Evolutionary conservation across 2,329 filamentous ascomycete species (phyloP), one percentile per base, ranked within the genome.

Genomic region (Fusarium dlaminii): DNA sequence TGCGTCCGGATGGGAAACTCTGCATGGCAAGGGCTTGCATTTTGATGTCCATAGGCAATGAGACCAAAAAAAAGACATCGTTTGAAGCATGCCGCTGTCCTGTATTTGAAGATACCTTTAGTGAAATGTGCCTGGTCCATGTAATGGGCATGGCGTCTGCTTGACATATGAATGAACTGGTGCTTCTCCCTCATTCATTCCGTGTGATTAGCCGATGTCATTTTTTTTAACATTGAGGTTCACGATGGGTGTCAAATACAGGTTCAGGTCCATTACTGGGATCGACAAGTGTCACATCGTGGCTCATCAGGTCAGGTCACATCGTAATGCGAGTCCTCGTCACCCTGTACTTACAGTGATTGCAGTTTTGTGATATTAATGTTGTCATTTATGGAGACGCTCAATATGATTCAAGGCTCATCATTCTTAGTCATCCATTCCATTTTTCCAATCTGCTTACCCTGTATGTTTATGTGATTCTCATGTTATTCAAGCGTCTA

Each of bases 11-110:
- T 82, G 82, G 82, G 81, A 83, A 81, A 81, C 79, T 83, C 79
- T 82, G 82, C 82, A 84, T 83, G 80, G 80, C 80, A 83, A 81
- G 80, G 81, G 81, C 82, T 83, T 81, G 81, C 81, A 80, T 83
- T 83, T 80, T 80, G 79, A 82, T 82, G 81, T 82, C 79, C 74
- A 82, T 83, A 83, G 80, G 80, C 70, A 78, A 82, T 81, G 77
- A 81, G 75, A 82, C 78, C 75, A 78, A 79, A 78, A 74, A 79
- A 78, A 75, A 81, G 82, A 79, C 81, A 82, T 82, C 77, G 70
- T 74, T 76, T 77, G 75, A 77, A 75, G 75, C 72, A 77, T 68
- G 52, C 61, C 57, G 48, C 57, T 57, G 55, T 71, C 54, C 54
- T 75, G 66, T 67, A 76, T 60, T 68, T 67, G 65, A 78, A 73